Percentiles rank a stretch among this genome's conserved stretches.
Evolutionary conservation across 345 rosid genomes (phyloP).

Genomic region (Brassica cretica): DNA sequence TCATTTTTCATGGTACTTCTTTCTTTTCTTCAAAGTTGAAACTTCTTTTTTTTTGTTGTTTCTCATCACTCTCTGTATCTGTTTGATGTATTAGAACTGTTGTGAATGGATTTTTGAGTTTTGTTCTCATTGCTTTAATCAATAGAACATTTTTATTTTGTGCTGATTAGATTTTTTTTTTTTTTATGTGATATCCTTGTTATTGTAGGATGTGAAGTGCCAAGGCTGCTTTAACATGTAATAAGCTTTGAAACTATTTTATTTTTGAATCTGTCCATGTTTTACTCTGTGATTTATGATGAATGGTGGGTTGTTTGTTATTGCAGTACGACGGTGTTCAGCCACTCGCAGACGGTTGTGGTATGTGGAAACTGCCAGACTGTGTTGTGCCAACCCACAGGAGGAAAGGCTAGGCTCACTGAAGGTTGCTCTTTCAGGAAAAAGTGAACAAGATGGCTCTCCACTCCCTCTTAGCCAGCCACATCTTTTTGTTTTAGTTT

Average conservation of each 20-base stretch:
- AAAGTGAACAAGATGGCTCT: constrained; percentile 15
- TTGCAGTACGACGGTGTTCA: constrained; percentile 57
- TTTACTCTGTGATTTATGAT: not conserved
- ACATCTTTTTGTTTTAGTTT: not conserved
- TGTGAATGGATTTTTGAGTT: not conserved
- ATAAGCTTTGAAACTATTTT: constrained; percentile 16
- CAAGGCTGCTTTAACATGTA: constrained; percentile 66
- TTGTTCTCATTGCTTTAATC: not conserved
- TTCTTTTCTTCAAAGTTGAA: not conserved
- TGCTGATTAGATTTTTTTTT: not conserved
- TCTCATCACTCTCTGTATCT: not conserved
- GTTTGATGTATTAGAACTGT: not conserved
- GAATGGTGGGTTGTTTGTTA: not conserved
- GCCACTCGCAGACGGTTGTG: constrained; percentile 66
- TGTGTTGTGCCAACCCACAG: constrained; percentile 59
- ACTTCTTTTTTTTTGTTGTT: not conserved
- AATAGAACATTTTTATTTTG: not conserved
- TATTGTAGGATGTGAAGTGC: constrained; percentile 55
- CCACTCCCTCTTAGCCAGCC: not conserved
- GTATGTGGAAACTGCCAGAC: constrained; percentile 62
- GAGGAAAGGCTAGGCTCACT: constrained; percentile 52
- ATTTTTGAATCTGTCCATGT: not conserved
- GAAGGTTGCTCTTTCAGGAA: constrained; percentile 63
- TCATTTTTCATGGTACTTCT: constrained; percentile 58
- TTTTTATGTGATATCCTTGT: not conserved